These are phyloP conservation scores for Aspergillus sp. DNA, from an alignment of 2,329 filamentous ascomycete species.

Conservation along the genomic window DNA sequence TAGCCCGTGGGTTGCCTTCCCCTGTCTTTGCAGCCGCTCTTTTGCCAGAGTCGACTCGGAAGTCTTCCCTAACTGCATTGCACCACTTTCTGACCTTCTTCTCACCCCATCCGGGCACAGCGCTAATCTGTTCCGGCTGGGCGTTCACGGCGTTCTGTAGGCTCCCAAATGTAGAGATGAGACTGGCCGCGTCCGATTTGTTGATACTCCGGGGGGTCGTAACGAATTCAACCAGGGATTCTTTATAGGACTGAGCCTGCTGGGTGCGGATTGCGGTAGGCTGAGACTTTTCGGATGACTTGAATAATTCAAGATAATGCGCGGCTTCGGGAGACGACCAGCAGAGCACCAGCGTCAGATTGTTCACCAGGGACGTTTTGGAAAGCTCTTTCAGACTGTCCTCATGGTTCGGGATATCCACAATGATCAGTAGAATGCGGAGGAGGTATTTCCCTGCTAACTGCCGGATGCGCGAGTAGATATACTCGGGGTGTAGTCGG, in stretches of 20 bases:
- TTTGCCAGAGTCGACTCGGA: slow-evolving; percentile 71
- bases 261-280: slow-evolving; percentile 78
- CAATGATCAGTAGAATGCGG: slow-evolving; percentile 82
- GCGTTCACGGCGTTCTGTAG: slow-evolving; percentile 85
- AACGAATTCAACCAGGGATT: slow-evolving; percentile 87
- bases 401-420: slow-evolving; percentile 94
- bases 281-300: slow-evolving; percentile 87
- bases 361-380: slow-evolving; percentile 89
- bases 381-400: slow-evolving; percentile 84
- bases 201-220: slow-evolving; percentile 88
- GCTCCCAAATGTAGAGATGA: slow-evolving; percentile 91
- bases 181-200: slow-evolving; percentile 86
- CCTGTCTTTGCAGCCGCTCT: slow-evolving; percentile 44
- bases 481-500: slow-evolving; percentile 94
- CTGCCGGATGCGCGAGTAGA: slow-evolving; percentile 86
- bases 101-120: slow-evolving; percentile 91
- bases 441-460: slow-evolving; percentile 84
- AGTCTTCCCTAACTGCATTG: slow-evolving; percentile 78
- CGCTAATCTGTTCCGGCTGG: slow-evolving; percentile 75
- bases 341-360: slow-evolving; percentile 85
- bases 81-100: slow-evolving; percentile 91
- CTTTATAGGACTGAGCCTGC: slow-evolving; percentile 78
- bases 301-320: slow-evolving; percentile 91
- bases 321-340: slow-evolving; percentile 94
- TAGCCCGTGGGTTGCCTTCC: slow-evolving; percentile 14